Percentiles rank a stretch among this genome's conserved stretches.
phyloP scores from a whole-genome alignment of 23 red algal genomes.

The Gracilaria gracilis region DNA sequence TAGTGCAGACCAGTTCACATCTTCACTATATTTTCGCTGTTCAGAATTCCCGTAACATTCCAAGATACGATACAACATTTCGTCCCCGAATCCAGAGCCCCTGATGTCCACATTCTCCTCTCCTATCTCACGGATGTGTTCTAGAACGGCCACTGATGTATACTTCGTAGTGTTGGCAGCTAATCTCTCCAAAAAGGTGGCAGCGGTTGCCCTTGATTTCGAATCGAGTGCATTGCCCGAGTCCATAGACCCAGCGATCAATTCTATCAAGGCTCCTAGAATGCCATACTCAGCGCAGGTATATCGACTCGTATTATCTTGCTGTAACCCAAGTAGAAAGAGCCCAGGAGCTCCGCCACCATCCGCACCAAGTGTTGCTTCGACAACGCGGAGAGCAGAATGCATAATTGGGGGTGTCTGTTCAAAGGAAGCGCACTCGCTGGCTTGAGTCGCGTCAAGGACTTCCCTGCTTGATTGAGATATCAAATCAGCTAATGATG shows the following conservation, averaged over 20 bases:
- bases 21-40: constrained; percentile 20
- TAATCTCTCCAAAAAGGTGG: constrained; percentile 61
- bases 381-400: constrained; percentile 67
- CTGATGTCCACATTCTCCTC: constrained; percentile 22
- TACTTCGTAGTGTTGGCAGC: constrained; percentile 48
- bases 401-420: constrained; percentile 58
- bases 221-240: constrained; percentile 28
- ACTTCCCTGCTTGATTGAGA: constrained; percentile 18
- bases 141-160: constrained; percentile 63
- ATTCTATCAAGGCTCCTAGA: constrained; percentile 57
- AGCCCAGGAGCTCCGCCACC: constrained; percentile 57
- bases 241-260: constrained; percentile 56
- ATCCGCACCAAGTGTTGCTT: constrained; percentile 62
- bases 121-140: constrained; percentile 53
- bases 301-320: background rate
- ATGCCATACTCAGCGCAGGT: constrained; percentile 25
- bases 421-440: background rate
- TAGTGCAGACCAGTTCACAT: constrained; percentile 69
- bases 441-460: background rate
- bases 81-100: constrained; percentile 65
- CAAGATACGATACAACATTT: constrained; percentile 55
- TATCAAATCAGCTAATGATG: constrained; percentile 57
- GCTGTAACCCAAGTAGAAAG: constrained; percentile 54
- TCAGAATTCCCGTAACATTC: constrained; percentile 44
- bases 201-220: constrained; percentile 49